Evolutionary conservation across 805 yeast genomes (phyloP), one percentile per base, ranked within the genome.

Genomic region (Teunomyces atbi): DNA sequence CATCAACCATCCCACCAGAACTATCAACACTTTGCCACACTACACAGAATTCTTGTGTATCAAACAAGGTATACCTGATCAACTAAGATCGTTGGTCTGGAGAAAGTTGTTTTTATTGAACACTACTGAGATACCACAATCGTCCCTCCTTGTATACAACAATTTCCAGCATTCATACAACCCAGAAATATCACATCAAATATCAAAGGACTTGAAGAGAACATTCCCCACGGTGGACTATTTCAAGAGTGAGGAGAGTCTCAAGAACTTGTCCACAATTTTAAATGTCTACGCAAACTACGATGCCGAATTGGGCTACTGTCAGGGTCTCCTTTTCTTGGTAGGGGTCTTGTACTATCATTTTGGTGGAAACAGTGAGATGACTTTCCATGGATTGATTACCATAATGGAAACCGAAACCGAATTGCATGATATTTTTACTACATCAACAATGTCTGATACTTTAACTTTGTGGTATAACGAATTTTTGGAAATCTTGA

Each of bases 241-340:
- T 58, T 81, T 83, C 62, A 64, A 68, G 37, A 61, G 68, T 27
- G 65, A 60, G 13, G 64, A 66, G 15, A 79, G 81, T 18, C 71
- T 77, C 44, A 50, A 57, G 7, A 68, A 69, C 51, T 73, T 82
- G 46, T 81, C 80, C 32, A 74, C 76, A 21, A 75, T 82, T 26
- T 66, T 82, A 49, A 79, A 82, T 46, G 86, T 84, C 1, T 82
- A 78, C 54, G 79, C 83, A 41, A 78, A 81, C 51, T 82, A 79
- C 56, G 86, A 82, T 61, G 73, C 74, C 44, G 84, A 82, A 53
- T 77, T 82, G 53, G 88, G 88, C 8, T 82, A 82, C 56, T 82
- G 88, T 58, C 88, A 82, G 59, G 88, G 88, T 5, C 64, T 83
- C 15, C 74, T 83, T 20, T 83, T 83, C 54, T 64, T 82, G 38